Evolutionary conservation across 2,329 filamentous ascomycete genomes (phyloP).

Genomic region (Orbilia brochopaga): DNA sequence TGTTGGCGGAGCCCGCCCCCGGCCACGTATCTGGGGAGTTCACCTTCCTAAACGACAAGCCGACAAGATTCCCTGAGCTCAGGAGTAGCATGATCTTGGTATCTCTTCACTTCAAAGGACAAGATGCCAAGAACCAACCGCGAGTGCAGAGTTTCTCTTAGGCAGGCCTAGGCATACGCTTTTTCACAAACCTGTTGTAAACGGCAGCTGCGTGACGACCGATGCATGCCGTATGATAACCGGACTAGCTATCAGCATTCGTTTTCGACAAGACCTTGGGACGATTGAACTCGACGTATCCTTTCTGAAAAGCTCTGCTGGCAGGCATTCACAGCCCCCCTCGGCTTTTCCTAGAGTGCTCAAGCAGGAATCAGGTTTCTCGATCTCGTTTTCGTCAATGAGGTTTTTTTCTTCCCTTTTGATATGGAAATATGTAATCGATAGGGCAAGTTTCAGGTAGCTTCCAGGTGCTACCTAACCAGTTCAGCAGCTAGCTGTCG

Average conservation of each 20-base stretch:
- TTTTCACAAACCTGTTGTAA: conserved; percentile 36
- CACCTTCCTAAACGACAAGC: conserved; percentile 38
- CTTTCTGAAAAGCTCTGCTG: conserved; percentile 14
- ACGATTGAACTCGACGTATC: background rate
- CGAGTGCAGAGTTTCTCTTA: conserved; percentile 24
- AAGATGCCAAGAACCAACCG: conserved; percentile 42
- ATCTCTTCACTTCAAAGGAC: conserved; percentile 11
- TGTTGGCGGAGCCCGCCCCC: background rate
- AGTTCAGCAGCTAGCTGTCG: conserved; percentile 1
- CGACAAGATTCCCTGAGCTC: conserved; percentile 34
- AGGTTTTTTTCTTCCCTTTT: background rate
- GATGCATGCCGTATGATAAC: conserved; percentile 14
- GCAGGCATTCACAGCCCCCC: conserved; percentile 39
- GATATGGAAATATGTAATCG: background rate
- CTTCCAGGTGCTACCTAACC: background rate
- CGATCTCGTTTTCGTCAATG: background rate
- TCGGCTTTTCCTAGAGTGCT: conserved; percentile 21
- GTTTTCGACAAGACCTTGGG: background rate
- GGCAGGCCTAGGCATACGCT: conserved; percentile 32
- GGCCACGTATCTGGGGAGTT: background rate
- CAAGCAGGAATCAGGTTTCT: conserved; percentile 11
- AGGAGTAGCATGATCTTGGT: conserved; percentile 16
- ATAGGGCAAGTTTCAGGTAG: background rate
- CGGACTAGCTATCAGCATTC: background rate
- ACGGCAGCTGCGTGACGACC: conserved; percentile 29